Evolutionary conservation across 2,329 filamentous ascomycete species (phyloP).

Genomic region (Phyllosticta citribraziliensis): DNA sequence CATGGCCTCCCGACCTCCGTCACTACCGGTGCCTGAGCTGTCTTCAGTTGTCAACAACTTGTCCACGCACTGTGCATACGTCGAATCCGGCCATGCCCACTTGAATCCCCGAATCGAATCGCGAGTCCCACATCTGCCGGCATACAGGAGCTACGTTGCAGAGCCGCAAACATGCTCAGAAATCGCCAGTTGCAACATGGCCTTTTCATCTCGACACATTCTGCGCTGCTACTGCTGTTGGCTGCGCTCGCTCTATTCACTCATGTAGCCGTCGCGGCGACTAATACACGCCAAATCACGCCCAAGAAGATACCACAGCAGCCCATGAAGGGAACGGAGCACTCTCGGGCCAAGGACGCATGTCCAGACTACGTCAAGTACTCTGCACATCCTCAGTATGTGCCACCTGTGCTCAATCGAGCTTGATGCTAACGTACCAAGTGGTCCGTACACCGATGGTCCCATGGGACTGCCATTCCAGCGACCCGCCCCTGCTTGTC

Average conservation of each 20-base stretch:
- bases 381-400: slow-evolving; percentile 11
- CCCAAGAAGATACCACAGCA: background rate
- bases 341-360: slow-evolving; percentile 21
- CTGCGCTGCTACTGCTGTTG: background rate
- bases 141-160: background rate
- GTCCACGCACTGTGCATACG: background rate
- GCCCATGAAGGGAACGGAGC: background rate
- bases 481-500: slow-evolving; percentile 67
- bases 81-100: background rate
- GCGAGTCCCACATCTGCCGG: background rate
- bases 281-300: background rate
- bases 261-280: background rate
- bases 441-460: slow-evolving; percentile 62
- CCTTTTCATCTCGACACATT: background rate
- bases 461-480: slow-evolving; percentile 76
- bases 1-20: background rate
- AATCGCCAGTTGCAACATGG: background rate
- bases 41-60: background rate
- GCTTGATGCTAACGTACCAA: slow-evolving; percentile 14
- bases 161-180: background rate
- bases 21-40: background rate
- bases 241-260: background rate
- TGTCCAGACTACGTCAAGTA: slow-evolving; percentile 52
- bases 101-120: background rate
- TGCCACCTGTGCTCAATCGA: slow-evolving; percentile 17